Percentiles rank a stretch among this genome's conserved stretches.
Evolutionary conservation across 257 asterid species (phyloP).

Genomic region (Paulownia fortunei): DNA sequence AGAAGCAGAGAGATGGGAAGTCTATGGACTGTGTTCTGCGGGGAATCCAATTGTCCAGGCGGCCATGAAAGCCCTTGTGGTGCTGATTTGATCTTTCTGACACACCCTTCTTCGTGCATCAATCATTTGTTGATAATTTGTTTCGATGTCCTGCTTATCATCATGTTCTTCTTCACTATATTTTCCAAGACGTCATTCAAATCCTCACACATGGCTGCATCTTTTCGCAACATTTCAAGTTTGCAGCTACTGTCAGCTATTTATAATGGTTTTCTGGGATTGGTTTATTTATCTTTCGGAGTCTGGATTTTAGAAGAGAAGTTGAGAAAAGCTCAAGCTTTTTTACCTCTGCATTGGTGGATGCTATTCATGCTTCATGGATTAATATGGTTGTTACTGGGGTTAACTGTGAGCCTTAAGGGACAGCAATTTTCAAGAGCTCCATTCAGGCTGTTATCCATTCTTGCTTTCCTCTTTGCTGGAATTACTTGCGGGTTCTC

Average conservation of each 20-base stretch:
- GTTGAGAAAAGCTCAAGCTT: conserved; percentile 34
- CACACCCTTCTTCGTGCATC: conserved; percentile 63
- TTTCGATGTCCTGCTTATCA: conserved; percentile 60
- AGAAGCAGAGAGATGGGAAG: conserved; percentile 54
- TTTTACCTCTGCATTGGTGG: conserved; percentile 79
- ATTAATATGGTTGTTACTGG: conserved; percentile 59
- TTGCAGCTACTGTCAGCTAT: conserved; percentile 61
- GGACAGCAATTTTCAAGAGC: conserved; percentile 55
- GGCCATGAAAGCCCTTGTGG: conserved; percentile 38
- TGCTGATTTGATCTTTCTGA: conserved; percentile 40
- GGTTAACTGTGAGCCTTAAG: conserved; percentile 62
- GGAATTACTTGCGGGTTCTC: conserved; percentile 64
- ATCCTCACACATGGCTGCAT: conserved; percentile 32
- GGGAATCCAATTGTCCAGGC: conserved; percentile 42
- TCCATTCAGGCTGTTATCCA: conserved; percentile 60
- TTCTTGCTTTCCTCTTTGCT: conserved; percentile 59
- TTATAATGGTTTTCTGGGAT: conserved; percentile 67
- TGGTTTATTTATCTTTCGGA: conserved; percentile 51
- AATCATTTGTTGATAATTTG: conserved; percentile 48
- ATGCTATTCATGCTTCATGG: conserved; percentile 62
- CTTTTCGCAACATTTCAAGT: conserved; percentile 38
- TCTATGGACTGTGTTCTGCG: conserved; percentile 66
- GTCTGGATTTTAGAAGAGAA: conserved; percentile 68
- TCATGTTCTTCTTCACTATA: conserved; percentile 50
- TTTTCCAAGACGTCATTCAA: conserved; percentile 52